Base-by-base conservation (phyloP, 441 rosid genomes). In the Pelargonium myrrhifolium region DNA sequence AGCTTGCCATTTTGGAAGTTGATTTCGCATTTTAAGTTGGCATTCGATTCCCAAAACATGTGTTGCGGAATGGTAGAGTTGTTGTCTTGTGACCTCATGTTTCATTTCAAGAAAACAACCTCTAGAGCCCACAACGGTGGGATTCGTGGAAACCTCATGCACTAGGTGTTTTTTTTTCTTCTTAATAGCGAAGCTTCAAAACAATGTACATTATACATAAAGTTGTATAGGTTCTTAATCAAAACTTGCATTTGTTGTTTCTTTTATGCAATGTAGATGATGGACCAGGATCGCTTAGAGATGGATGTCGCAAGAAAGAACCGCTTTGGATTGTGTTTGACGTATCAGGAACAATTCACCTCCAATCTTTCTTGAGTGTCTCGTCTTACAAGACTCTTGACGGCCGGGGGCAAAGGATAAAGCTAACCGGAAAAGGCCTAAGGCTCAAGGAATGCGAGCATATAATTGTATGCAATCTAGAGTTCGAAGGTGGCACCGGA, bases 381-480 rank as follows among this genome's bases (percentile, higher is more conserved):
- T 84, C 98, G 6, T 94, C 99, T 65, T 85, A 88, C 70, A 94
- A 89, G 84, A 94, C 97, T 65, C 81, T 94, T 18, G 99, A 94
- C 74, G 98, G 97, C 18, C 85, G 97, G 26, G 98, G 93, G 24
- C 98, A 86, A 73, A 81, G 85, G 76, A 85, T 94, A 69, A 92
- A 87, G 72, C 76, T 94, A 65, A 84, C 90, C n/a, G 0, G 97
- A 96, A 18, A 92, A 93, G 75, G 97, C 97, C 21, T 73, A 75
- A 83, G 95, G 79, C 78, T 91, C 59, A 87, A 87, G 81, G 87
- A 89, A 67, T 86, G 97, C 2, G 94, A 89, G 72, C 90, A 93
- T 74, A 79, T 89, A 56, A 88, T 91, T 39, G 65, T 94, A 10
- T 89, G 98, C 74, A 94, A 94, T 74, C 80, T 89, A 65, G 91